Evolutionary conservation across 306 rosid species (phyloP), one percentile per base, ranked within the genome.

Genomic region (Begonia peltatifolia): DNA sequence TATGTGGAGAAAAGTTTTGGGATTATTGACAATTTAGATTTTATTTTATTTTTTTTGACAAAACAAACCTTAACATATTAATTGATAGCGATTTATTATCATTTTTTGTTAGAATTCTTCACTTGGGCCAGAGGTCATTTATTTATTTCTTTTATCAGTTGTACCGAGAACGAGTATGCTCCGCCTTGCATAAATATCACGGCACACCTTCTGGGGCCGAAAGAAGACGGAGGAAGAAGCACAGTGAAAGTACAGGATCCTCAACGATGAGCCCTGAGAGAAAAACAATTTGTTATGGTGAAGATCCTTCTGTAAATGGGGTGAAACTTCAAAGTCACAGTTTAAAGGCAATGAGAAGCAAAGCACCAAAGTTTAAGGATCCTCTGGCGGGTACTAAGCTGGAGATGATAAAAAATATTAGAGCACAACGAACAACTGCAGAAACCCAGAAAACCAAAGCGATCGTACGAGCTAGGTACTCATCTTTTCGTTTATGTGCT

Each of bases 311-410:
- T 57, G 56, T 8, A 25, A 70, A 54, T 44, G 75, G 35, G 66
- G 15, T 62, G 53, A 65, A 66, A 70, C 56, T 57, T 53, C 57
- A 60, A 60, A 62, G 59, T 41, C 58, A 55, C 12, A 63, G 15
- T 12, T n/a, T 41, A 54, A 63, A 18, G 60, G 42, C 53, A 52
- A 76, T 71, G 74, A 82, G 68, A 77, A 69, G 67, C 50, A 76
- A 61, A 53, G 67, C 76, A 62, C 94, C 94, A 16, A 63, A 54
- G 62, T 86, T 74, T 68, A 86, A 79, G 72, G 99, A 90, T 76
- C 99, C 99, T 61, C 50, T 79, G 63, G 92, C 72, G 30, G 74
- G 80, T 63, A 83, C 86, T 7, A 90, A 90, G 76, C 84, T 90
- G 73, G 87, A 83, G 76, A 83, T 90, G 96, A 74, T 90, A 64